Percentiles rank a stretch among this genome's conserved stretches.
phyloP scores from a whole-genome alignment of 2,329 filamentous ascomycete genomes.

The Colletotrichum karsti region DNA sequence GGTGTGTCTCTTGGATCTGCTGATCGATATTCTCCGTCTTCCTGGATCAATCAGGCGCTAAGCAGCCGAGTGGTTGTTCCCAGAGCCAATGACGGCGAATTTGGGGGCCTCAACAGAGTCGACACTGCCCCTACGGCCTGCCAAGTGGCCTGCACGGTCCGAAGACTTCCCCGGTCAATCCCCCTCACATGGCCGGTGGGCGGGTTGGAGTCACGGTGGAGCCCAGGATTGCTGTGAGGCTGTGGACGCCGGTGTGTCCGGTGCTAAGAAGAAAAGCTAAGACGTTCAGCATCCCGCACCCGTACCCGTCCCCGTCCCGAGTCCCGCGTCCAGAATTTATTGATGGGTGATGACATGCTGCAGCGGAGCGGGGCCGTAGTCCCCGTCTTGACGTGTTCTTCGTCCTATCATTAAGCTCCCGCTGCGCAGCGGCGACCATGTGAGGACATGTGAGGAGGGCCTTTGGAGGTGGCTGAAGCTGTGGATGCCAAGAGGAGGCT shows the following conservation, averaged over 20 bases:
- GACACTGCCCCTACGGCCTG: constrained; percentile 13
- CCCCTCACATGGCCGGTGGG: neutral
- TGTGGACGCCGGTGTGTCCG: constrained; percentile 25
- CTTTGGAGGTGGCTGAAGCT: constrained; percentile 1
- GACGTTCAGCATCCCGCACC: neutral
- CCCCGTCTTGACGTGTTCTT: neutral
- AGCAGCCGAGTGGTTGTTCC: neutral
- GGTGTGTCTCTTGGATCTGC: constrained; percentile 21
- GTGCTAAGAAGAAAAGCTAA: neutral
- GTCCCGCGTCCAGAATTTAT: neutral
- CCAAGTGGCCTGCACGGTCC: neutral
- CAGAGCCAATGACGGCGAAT: constrained; percentile 20
- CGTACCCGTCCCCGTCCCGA: neutral
- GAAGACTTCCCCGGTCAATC: neutral
- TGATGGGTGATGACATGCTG: constrained; percentile 27
- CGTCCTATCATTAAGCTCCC: constrained; percentile 7
- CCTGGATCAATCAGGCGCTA: constrained; percentile 8
- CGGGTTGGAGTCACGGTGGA: constrained; percentile 1
- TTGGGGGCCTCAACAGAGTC: constrained; percentile 5
- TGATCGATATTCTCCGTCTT: constrained; percentile 14
- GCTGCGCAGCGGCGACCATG: constrained; percentile 10
- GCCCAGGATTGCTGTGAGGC: neutral
- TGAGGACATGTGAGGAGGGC: constrained; percentile 3
- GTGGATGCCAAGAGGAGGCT: neutral
- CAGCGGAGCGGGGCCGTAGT: constrained; percentile 23